Evolutionary conservation across 768 basidiomycete genomes (phyloP).

Genomic region (Tylopilus sp.): DNA sequence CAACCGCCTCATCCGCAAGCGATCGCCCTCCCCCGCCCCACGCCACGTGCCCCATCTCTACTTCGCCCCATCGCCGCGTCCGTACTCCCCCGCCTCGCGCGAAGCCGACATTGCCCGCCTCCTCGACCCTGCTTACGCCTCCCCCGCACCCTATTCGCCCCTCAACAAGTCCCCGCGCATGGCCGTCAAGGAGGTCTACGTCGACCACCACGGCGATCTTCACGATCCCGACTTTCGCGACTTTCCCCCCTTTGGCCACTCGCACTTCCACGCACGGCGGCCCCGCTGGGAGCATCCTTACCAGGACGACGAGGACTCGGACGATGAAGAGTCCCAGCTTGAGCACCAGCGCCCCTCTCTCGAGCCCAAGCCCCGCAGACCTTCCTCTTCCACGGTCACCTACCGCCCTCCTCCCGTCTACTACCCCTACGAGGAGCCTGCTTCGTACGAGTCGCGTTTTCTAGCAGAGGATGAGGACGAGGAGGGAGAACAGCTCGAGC

Average conservation of each 20-base stretch:
- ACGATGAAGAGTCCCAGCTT: constrained; percentile 28
- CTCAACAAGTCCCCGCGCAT: constrained; percentile 14
- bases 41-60: constrained; percentile 3
- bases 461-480: constrained; percentile 27
- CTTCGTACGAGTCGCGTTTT: constrained; percentile 29
- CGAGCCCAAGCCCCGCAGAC: constrained; percentile 22
- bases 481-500: constrained; percentile 17
- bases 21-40: constrained; percentile 25
- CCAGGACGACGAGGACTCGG: constrained; percentile 26
- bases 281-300: constrained; percentile 36
- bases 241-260: constrained; percentile 43
- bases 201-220: constrained; percentile 58
- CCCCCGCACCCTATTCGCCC: constrained; percentile 26
- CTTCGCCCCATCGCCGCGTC: constrained; percentile 12
- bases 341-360: constrained; percentile 15
- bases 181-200: constrained; percentile 39
- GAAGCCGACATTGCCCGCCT: constrained; percentile 57
- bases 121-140: constrained; percentile 62
- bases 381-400: constrained; percentile 18
- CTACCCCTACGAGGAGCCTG: constrained; percentile 29
- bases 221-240: constrained; percentile 69
- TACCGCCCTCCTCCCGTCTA: constrained; percentile 23
- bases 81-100: constrained; percentile 37
- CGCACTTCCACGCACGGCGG: constrained; percentile 21
- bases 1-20: constrained; percentile 24